Base-by-base conservation (phyloP, 2,329 filamentous ascomycete genomes). In the Fusarium bulbicola region DNA sequence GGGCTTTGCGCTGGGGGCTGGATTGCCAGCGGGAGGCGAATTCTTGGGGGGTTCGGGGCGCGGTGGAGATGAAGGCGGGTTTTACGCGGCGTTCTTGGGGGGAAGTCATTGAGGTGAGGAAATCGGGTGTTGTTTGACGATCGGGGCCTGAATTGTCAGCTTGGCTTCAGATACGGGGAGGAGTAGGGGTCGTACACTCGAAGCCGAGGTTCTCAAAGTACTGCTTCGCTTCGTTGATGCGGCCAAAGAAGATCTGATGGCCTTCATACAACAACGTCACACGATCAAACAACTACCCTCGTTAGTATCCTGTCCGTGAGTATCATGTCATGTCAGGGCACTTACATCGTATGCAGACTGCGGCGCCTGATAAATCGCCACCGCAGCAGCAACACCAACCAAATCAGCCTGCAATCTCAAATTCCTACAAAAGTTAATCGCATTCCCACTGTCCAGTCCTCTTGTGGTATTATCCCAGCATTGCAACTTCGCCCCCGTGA, bases 261-360 rank as follows among this genome's bases (percentile, higher is more conserved):
- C 91, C 92, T 68, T 92, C 88, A 75, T 93, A 91, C 3, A 93
- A 83, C 0, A 93, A 84, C 4, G 91, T 83, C 0, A 91, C 91
- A 72, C 92, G 92, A 80, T 93, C 91, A 70, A 93, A 92, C 1
- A 90, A 76, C 74, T 87, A 82, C 79, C 5, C 86, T 70, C 90
- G 89, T 65, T 47, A 75, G 69, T 14, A 16, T 12, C 32, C 4
- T 21, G 5, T 21, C 12, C 26, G 3, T 3, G 16, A 21, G 8
- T n/a, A 28, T 26, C n/a, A 16, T 18, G 30, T 32, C 32, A 32
- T 32, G 32, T 34, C 30, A 26, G 7, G 3, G 3, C 1, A 53
- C 75, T 59, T 59, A 80, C 78, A 52, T 90, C 87, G 71, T 90
- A 90, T 10, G 88, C 88, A 34, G 84, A 81, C 74, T 90, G 87